Evolutionary conservation across 2,329 filamentous ascomycete species (phyloP), one percentile per base, ranked within the genome.

Genomic region (Ophioceras dolichostomum): DNA sequence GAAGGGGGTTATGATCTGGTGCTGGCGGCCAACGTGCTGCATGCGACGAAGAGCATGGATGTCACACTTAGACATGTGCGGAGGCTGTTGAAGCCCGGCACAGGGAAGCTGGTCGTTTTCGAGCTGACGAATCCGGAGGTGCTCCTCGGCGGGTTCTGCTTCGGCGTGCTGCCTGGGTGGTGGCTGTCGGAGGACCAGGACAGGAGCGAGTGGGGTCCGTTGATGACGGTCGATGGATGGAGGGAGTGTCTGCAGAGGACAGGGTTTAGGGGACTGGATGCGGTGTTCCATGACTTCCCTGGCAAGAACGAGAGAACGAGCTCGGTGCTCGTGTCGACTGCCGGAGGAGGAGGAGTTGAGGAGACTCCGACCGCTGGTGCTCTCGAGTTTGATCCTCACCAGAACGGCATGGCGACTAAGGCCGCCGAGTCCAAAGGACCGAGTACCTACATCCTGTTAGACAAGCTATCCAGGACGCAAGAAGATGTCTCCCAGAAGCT

Each of bases 41-140:
- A 62, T 29, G 56, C 57, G 1, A 60, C 58, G 2, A 29, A 42
- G 34, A 43, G 33, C 4, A 42, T 60, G 34, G 32, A 51, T 32
- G 17, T 49, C 20, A 52, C 54, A 18, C 37, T 57, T 51, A 17
- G 39, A 6, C 54, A 60, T 39, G 50, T 56, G 4, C 50, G 59
- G 18, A 47, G 43, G 10, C 43, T 64, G 8, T 40, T 62, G 1
- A 56, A 53, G 12, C 57, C 62, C 0, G 60, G 56, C 4, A n/a
- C n/a, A n/a, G 65, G 65, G 0, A 56, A 58, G 32, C 47, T 70
- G 19, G 47, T 54, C 10, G 47, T 52, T 26, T 37, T 57, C 32
- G 45, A 41, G 24, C 17, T 40, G 5, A 38, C 31, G 3, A 27
- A 14, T 33, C 32, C 26, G 12, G 29, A 20, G 19, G 12, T 27